Percentiles rank a stretch among this genome's conserved stretches.
These are phyloP conservation scores for Suaeda aralocaspica DNA, from an alignment of 148 eudicot genomes.

Conservation along the genomic window DNA sequence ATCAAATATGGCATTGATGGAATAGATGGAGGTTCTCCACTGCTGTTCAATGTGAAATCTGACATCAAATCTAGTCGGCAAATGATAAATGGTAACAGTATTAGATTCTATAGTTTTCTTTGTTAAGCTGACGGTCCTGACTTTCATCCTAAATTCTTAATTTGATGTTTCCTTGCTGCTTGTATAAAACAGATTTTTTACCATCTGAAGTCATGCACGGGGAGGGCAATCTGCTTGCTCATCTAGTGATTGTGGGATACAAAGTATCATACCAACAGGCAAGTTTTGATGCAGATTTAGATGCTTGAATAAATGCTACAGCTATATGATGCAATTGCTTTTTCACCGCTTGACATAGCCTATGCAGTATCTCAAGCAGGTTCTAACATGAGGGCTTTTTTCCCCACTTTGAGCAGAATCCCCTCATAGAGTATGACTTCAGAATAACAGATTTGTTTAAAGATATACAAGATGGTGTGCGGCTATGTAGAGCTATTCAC, in stretches of 20 bases:
- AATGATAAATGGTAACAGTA: slow-evolving; percentile 58
- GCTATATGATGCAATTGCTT: no score
- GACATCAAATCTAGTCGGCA: slow-evolving; percentile 70
- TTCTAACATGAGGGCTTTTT: neutral
- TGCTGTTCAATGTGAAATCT: slow-evolving; percentile 62
- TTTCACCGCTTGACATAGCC: neutral
- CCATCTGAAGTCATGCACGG: slow-evolving; percentile 93
- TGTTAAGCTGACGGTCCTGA: slow-evolving; percentile 10
- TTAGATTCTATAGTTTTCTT: neutral
- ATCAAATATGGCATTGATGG: slow-evolving; percentile 93
- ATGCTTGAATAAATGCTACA: neutral
- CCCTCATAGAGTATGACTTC: slow-evolving; percentile 76
- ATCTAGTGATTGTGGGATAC: slow-evolving; percentile 77
- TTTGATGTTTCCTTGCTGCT: slow-evolving; percentile 22
- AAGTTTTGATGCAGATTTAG: slow-evolving; percentile 18
- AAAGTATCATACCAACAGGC: slow-evolving; percentile 87
- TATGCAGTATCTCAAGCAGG: neutral
- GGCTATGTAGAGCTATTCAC: slow-evolving; percentile 84
- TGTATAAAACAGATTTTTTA: slow-evolving; percentile 53
- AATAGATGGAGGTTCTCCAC: slow-evolving; percentile 94
- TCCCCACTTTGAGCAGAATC: slow-evolving; percentile 52
- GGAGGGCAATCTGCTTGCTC: slow-evolving; percentile 91
- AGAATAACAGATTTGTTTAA: slow-evolving; percentile 58
- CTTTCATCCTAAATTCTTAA: slow-evolving; percentile 1
- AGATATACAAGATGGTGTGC: slow-evolving; percentile 84